These are phyloP conservation scores for Zea luxurians DNA, from an alignment of 176 grass and related monocot genomes.

Conservation along the genomic window DNA sequence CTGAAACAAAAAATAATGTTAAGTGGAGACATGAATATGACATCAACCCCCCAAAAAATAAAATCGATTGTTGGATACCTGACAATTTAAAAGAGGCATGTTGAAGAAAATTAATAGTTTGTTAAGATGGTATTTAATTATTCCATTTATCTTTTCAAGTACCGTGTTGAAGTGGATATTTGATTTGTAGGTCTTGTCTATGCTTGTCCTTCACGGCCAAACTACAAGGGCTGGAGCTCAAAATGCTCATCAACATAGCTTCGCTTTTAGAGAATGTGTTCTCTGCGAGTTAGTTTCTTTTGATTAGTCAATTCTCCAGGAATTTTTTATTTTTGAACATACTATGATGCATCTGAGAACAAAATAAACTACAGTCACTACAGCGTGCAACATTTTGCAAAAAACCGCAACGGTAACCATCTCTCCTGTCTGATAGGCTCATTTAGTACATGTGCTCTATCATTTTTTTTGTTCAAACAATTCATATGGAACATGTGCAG, in stretches of 20 bases:
- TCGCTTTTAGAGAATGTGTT: conserved; percentile 54
- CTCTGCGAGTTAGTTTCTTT: conserved; percentile 40
- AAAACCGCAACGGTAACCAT: conserved; percentile 59
- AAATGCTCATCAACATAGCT: conserved; percentile 53
- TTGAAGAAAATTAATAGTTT: background rate
- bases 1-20: background rate
- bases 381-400: conserved; percentile 56
- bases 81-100: background rate
- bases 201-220: conserved; percentile 54
- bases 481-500: conserved; percentile 27
- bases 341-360: conserved; percentile 20
- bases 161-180: conserved; percentile 21
- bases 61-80: no score
- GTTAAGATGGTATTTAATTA: background rate
- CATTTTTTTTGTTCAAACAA: no score
- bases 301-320: background rate
- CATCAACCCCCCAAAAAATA: no score
- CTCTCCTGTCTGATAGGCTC: no score
- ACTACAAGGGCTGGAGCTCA: conserved; percentile 48
- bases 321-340: background rate
- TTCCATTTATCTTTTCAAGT: background rate
- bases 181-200: conserved; percentile 56
- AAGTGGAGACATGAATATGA: no score
- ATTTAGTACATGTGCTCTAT: no score
- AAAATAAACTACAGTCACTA: conserved; percentile 63